Evolutionary conservation across 176 grass and related monocot species (phyloP), one percentile per base, ranked within the genome.

Genomic region (Musa schizocarpa): DNA sequence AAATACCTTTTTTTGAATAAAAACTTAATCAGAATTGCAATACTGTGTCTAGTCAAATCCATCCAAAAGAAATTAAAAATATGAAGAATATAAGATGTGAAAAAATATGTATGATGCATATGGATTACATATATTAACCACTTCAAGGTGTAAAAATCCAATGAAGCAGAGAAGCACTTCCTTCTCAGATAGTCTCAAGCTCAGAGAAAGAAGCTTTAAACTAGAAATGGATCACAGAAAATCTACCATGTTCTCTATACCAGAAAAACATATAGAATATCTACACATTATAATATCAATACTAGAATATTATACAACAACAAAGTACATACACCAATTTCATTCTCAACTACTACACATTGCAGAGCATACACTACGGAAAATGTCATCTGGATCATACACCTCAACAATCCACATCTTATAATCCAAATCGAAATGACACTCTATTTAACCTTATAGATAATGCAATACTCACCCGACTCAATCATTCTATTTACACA

Each of bases 1-100:
- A 99, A 99, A 82, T 99, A 99, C 95, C 95, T 99, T 76, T 84
- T 81, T 43, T 43, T 75, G 14, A 91, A 93, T 27, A 80, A 48
- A 74, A 76, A 74, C 9, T 76, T 51, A 55, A 84, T 95, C 82
- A 90, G 81, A 84, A 56, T 74, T 55, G n/a, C 29, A 11, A 53
- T 54, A 73, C 16, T 20, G 26, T 11, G 14, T 74, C 73, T 50
- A 20, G 51, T 83, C 9, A 84, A 63, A 80, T 20, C 53, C 55
- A 62, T 23, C 50, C 56, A 58, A 43, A 17, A 63, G 17, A 13
- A 74, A 81, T 78, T 3, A 78, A 43, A 74, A 64, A 61, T 76
- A 59, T 63, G 63, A 10, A 79, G 11, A 75, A 79, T 43, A 43
- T 43, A 43, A 52, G 34, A 19, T 24, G 49, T 65, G 57, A 68